Percentiles rank a stretch among this genome's conserved stretches.
These are phyloP conservation scores for Cymodocea nodosa DNA, from an alignment of 116 monocot genomes.

Conservation along the genomic window DNA sequence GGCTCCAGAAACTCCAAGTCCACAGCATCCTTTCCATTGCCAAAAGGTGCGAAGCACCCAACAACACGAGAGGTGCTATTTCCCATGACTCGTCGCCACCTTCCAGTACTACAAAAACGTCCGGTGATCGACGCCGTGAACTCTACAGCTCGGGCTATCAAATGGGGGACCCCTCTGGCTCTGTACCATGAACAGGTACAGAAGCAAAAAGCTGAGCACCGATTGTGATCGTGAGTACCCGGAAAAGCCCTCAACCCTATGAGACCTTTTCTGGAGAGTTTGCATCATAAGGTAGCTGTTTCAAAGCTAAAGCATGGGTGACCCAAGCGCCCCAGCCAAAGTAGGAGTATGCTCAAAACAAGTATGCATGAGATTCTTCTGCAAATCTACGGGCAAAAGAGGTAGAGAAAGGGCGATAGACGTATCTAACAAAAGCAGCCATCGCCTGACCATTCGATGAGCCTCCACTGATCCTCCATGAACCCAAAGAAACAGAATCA, in stretches of 20 bases:
- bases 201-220: conserved; percentile 17
- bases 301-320: conserved; percentile 21
- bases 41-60: conserved; percentile 64
- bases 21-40: conserved; percentile 53
- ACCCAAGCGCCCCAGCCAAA: conserved; percentile 12
- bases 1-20: conserved; percentile 86
- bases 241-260: conserved; percentile 46
- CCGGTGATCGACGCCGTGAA: not conserved
- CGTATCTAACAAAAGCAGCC: not conserved
- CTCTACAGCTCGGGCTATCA: not conserved
- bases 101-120: conserved; percentile 4
- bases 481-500: not conserved
- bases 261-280: conserved; percentile 23
- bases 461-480: conserved; percentile 9
- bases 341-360: not conserved
- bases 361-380: not conserved
- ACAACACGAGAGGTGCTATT: conserved; percentile 87
- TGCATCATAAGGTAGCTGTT: conserved; percentile 58
- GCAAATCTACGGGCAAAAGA: not conserved
- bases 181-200: conserved; percentile 42
- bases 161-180: conserved; percentile 19
- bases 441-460: conserved; percentile 9
- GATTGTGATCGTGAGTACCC: conserved; percentile 21
- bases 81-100: conserved; percentile 36
- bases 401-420: not conserved